phyloP scores from a whole-genome alignment of 345 rosid species.

The Rhizophora apiculata region DNA sequence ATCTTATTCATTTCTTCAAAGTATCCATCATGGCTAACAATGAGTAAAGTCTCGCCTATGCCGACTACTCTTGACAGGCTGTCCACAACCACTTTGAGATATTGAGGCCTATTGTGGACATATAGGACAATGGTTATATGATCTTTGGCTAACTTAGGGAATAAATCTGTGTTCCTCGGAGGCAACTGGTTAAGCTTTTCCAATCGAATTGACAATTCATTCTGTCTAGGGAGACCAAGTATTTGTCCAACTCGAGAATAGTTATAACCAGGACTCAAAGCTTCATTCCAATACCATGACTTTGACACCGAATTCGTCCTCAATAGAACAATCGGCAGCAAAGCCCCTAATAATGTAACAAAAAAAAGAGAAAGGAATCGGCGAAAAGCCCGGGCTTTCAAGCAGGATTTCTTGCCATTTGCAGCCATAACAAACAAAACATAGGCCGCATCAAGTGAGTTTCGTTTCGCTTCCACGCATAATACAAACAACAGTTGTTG shows the following conservation, averaged over 20 bases:
- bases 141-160: constrained; percentile 62
- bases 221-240: constrained; percentile 56
- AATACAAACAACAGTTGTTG: neutral
- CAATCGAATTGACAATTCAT: constrained; percentile 50
- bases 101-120: constrained; percentile 90
- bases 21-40: constrained; percentile 95
- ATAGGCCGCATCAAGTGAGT: constrained; percentile 15
- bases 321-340: constrained; percentile 48
- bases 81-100: constrained; percentile 67
- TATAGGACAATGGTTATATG: constrained; percentile 74
- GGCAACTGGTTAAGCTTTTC: constrained; percentile 56
- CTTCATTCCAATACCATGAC: constrained; percentile 28
- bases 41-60: constrained; percentile 74
- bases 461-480: neutral
- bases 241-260: constrained; percentile 17
- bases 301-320: constrained; percentile 35
- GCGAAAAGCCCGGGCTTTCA: constrained; percentile 49
- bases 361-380: constrained; percentile 41
- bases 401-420: constrained; percentile 53
- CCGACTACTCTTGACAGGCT: constrained; percentile 84
- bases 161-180: constrained; percentile 67
- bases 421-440: constrained; percentile 45
- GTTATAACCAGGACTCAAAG: constrained; percentile 23
- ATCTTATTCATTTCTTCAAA: constrained; percentile 82
- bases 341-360: constrained; percentile 50